These are phyloP conservation scores for Sporothrix luriei DNA, from an alignment of 2,329 filamentous ascomycete species.

Conservation along the genomic window DNA sequence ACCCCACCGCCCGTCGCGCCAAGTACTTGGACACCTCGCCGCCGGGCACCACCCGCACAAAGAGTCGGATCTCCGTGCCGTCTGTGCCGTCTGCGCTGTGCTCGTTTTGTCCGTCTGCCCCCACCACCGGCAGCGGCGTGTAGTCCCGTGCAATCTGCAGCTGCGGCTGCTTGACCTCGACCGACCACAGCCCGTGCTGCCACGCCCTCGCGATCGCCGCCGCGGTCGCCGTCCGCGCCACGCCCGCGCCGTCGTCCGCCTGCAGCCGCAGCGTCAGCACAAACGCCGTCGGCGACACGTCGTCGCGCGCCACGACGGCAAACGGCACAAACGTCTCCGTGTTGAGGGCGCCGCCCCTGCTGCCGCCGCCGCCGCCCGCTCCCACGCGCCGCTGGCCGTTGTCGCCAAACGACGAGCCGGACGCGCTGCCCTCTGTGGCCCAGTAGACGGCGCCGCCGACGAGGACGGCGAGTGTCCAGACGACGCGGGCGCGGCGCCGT, in stretches of 20 bases:
- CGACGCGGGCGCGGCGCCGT: neutral
- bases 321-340: constrained; percentile 65
- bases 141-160: constrained; percentile 90
- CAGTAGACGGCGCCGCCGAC: constrained; percentile 13
- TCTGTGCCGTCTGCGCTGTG: constrained; percentile 38
- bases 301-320: constrained; percentile 61
- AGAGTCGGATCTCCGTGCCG: constrained; percentile 59
- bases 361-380: constrained; percentile 2
- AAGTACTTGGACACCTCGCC: constrained; percentile 89
- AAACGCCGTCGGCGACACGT: constrained; percentile 67
- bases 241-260: constrained; percentile 33
- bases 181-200: constrained; percentile 74
- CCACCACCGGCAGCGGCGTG: constrained; percentile 69
- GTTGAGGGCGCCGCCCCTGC: constrained; percentile 57
- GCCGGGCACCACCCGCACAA: constrained; percentile 74
- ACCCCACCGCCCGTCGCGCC: constrained; percentile 62
- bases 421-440: neutral
- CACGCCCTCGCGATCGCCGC: constrained; percentile 48
- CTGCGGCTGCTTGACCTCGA: constrained; percentile 93
- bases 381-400: constrained; percentile 19
- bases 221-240: constrained; percentile 33
- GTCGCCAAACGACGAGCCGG: constrained; percentile 12
- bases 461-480: neutral
- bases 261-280: constrained; percentile 64
- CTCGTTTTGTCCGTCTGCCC: too few species aligned